phyloP scores from a whole-genome alignment of 2,329 filamentous ascomycete species.

The Lizonia empirigonia region DNA sequence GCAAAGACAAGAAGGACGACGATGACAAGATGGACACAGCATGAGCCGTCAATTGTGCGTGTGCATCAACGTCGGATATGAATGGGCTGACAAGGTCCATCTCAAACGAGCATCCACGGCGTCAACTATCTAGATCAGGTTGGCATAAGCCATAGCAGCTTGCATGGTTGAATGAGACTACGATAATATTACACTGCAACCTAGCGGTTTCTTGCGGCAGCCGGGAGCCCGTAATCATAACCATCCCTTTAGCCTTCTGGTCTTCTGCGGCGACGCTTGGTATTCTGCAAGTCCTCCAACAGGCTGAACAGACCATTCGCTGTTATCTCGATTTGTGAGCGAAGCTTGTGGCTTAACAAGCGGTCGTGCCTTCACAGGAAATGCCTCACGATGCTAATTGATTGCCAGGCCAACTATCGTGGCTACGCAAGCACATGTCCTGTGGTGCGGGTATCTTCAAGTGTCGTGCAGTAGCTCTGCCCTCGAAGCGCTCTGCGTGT shows the following conservation, averaged over 20 bases:
- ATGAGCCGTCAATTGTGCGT: slow-evolving; percentile 51
- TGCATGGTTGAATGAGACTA: slow-evolving; percentile 27
- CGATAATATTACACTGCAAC: not conserved
- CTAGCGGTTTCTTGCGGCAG: too few species aligned
- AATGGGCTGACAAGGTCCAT: slow-evolving; percentile 8
- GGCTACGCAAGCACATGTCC: not conserved
- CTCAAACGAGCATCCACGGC: slow-evolving; percentile 33
- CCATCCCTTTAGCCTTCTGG: not conserved
- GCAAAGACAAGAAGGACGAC: slow-evolving; percentile 57
- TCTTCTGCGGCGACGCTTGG: too few species aligned
- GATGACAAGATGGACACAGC: slow-evolving; percentile 91
- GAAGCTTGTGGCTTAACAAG: not conserved
- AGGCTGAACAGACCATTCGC: not conserved
- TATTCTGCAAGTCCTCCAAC: too few species aligned
- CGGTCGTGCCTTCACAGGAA: not conserved
- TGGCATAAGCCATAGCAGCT: slow-evolving; percentile 24
- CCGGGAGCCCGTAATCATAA: too few species aligned
- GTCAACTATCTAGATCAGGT: slow-evolving; percentile 33
- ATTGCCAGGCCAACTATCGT: not conserved
- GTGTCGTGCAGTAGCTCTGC: not conserved
- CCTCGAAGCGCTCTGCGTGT: too few species aligned
- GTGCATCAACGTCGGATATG: slow-evolving; percentile 3
- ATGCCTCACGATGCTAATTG: not conserved
- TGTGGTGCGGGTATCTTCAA: not conserved
- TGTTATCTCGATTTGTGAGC: not conserved